Conservation (phyloP, 2,329 filamentous ascomycete genomes). For the Aspergillus transmontanensis region DNA sequence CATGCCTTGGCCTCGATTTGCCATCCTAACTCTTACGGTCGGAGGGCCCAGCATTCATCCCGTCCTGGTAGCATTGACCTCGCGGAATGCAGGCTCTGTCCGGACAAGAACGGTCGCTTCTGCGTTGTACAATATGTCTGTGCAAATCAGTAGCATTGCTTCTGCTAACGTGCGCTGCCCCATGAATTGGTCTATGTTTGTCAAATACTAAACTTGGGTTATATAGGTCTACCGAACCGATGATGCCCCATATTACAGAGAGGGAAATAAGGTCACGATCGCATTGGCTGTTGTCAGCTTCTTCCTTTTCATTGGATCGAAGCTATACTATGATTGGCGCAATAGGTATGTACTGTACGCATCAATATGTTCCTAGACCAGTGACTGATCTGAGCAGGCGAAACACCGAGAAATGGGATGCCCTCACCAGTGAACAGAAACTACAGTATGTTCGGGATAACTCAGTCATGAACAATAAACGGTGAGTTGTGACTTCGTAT, state of each 20-base stretch:
- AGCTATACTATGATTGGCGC: slow-evolving; percentile 34
- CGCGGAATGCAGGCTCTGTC: slow-evolving; percentile 38
- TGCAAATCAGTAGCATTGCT: slow-evolving; percentile 38
- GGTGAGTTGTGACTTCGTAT: neutral
- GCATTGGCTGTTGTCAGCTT: slow-evolving; percentile 52
- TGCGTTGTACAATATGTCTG: slow-evolving; percentile 45
- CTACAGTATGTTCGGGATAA: slow-evolving; percentile 33
- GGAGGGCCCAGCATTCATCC: slow-evolving; percentile 53
- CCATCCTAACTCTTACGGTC: slow-evolving; percentile 50
- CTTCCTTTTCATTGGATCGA: slow-evolving; percentile 46
- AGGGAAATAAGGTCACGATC: slow-evolving; percentile 57
- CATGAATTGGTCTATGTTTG: neutral
- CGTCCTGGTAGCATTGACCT: slow-evolving; percentile 25
- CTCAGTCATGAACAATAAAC: slow-evolving; percentile 36
- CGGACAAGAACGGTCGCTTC: slow-evolving; percentile 39
- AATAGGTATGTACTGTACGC: slow-evolving; percentile 12
- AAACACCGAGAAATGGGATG: slow-evolving; percentile 29
- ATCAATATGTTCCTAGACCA: fast-evolving
- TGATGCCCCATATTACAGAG: slow-evolving; percentile 57
- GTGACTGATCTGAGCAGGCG: neutral
- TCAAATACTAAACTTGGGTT: neutral
- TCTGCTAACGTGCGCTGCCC: slow-evolving; percentile 19
- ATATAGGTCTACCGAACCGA: slow-evolving; percentile 43
- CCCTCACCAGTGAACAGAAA: slow-evolving; percentile 34
- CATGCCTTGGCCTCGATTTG: slow-evolving; percentile 54